These are phyloP conservation scores for Tillandsia fasciculata DNA, from an alignment of 176 grass and related monocot genomes.

Conservation along the genomic window DNA sequence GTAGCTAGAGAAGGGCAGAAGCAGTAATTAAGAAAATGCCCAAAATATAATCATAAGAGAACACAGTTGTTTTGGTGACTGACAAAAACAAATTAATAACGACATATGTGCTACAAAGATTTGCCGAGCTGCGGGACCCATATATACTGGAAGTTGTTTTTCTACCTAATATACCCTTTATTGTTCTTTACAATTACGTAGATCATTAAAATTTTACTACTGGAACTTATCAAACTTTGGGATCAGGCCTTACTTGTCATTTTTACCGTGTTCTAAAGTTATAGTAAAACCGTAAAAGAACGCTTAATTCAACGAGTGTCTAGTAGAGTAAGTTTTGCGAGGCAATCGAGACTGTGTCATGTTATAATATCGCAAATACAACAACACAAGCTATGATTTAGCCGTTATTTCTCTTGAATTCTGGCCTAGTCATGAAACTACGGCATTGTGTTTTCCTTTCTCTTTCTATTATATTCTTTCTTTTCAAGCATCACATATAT, in stretches of 20 bases:
- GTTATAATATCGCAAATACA: not conserved
- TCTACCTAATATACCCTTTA: not conserved
- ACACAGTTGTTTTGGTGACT: not conserved
- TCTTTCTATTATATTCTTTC: not conserved
- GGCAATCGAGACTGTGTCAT: not conserved
- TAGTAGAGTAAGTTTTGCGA: not conserved
- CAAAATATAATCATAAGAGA: conserved; percentile 8
- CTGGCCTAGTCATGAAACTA: not conserved
- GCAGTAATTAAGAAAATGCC: not conserved
- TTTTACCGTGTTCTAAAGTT: not conserved
- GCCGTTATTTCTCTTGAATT: not conserved
- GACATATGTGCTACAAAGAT: not conserved
- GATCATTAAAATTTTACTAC: not conserved
- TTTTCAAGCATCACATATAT: not conserved
- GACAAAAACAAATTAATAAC: too few species aligned
- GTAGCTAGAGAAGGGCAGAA: not conserved
- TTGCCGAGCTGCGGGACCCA: not conserved
- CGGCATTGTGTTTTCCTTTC: not conserved
- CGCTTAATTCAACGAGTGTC: too few species aligned
- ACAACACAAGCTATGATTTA: not conserved
- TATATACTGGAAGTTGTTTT: not conserved
- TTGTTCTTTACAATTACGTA: not conserved
- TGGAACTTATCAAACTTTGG: not conserved
- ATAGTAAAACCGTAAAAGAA: not conserved
- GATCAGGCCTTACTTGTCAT: not conserved